These are phyloP conservation scores for Chytriomyces confervae DNA, from an alignment of 192 early-diverging fungal genomes.

Conservation along the genomic window DNA sequence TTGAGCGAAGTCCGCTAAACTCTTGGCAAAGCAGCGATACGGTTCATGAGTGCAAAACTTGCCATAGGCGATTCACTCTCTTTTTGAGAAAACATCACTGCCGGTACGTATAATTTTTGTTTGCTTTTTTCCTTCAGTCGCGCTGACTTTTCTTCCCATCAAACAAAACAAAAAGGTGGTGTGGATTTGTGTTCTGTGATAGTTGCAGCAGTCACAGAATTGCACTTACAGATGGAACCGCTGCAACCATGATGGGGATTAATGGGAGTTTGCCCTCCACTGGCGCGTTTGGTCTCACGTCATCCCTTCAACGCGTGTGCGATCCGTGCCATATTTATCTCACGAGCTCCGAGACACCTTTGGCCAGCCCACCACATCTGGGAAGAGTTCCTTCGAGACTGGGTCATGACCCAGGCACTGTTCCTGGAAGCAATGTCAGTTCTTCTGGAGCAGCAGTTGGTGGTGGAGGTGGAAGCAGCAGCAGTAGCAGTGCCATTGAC, in stretches of 20 bases:
- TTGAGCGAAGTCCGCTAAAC: slow-evolving; percentile 4
- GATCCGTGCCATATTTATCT: slow-evolving; percentile 55
- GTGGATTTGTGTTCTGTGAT: slow-evolving; percentile 86
- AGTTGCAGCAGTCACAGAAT: slow-evolving; percentile 70
- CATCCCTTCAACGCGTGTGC: slow-evolving; percentile 62
- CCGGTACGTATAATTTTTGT: slow-evolving; percentile 48
- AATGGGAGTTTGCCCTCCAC: slow-evolving; percentile 3
- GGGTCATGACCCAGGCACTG: neutral
- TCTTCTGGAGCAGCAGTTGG: neutral
- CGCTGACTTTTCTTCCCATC: neutral
- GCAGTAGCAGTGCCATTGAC: slow-evolving; percentile 15
- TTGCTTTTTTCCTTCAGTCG: neutral
- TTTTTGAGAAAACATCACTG: slow-evolving; percentile 89
- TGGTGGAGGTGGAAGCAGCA: neutral
- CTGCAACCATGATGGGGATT: slow-evolving; percentile 38
- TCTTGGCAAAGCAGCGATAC: slow-evolving; percentile 82
- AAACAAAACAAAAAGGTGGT: slow-evolving; percentile 55
- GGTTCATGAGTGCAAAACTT: slow-evolving; percentile 70
- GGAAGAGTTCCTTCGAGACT: neutral
- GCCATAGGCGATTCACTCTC: slow-evolving; percentile 72
- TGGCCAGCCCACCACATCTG: neutral
- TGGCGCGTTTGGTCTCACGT: slow-evolving; percentile 30
- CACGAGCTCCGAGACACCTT: slow-evolving; percentile 3
- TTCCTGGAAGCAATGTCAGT: neutral
- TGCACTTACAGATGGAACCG: slow-evolving; percentile 36